Evolutionary conservation across 257 asterid species (phyloP), one percentile per base, ranked within the genome.

Genomic region (Handroanthus guayacan): DNA sequence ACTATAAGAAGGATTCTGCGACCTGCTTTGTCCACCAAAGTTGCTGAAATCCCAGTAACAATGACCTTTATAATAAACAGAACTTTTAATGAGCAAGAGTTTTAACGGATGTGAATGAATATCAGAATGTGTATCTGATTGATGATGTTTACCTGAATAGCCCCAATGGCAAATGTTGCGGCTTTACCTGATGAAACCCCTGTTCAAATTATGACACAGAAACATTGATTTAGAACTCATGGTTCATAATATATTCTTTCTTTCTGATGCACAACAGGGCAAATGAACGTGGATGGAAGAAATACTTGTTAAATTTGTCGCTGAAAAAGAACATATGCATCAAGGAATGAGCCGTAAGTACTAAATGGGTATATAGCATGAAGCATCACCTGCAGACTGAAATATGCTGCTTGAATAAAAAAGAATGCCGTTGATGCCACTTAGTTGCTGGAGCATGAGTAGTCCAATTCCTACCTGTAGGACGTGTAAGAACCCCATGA

Each of bases 391-490:
- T 36, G 98, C 98, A 65, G 96, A 82, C 58, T 75, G 79, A 65
- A 90, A 94, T 74, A 94, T 91, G 86, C 89, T 87, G 75, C 97
- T 94, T 74, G 98, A 94, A 80, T 94, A 91, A 77, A 91, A 91
- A 54, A 94, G 84, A 72, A 91, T 90, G 11, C 98, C 97, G 63
- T 94, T 94, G 71, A 90, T 80, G 39, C 98, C 98, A 75, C 90
- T 86, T 72, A 90, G 88, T 83, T 94, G 98, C 84, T 94, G 98
- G 76, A 94, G 90, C 80, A 89, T 75, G 52, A 94, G 91, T 48
- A 91, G 80, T 83, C 97, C 97, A 70, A 91, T 89, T 81, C 98
- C 98, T 4, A 94, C 77, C 97, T 93, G 88, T 78, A 67, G 61
- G 25, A 74, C 16, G 62, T 17, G 68, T 20, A 58, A 51, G 52